These are phyloP conservation scores for Suillus occidentalis DNA, from an alignment of 768 basidiomycete species.

Conservation along the genomic window DNA sequence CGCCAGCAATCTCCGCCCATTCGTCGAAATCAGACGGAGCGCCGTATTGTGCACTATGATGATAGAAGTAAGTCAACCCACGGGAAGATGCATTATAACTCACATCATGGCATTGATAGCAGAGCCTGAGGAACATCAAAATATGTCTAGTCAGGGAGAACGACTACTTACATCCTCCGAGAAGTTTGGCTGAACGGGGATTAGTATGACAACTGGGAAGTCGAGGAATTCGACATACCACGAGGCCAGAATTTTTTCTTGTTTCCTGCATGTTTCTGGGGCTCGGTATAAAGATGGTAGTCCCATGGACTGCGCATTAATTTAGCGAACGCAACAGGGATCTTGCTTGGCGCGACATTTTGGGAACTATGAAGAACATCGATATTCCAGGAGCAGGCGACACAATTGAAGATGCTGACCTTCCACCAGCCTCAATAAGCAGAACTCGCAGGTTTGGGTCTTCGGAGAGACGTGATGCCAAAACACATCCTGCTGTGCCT, in stretches of 20 bases:
- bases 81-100: background rate
- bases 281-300: constrained; percentile 56
- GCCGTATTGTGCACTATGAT: constrained; percentile 51
- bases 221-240: constrained; percentile 39
- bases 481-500: constrained; percentile 47
- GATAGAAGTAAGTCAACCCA: constrained; percentile 9
- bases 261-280: constrained; percentile 50
- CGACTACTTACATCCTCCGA: constrained; percentile 67
- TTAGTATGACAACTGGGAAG: background rate
- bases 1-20: constrained; percentile 55
- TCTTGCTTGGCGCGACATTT: constrained; percentile 39
- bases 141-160: background rate
- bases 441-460: constrained; percentile 36
- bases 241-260: constrained; percentile 61
- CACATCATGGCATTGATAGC: constrained; percentile 63
- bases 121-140: constrained; percentile 41
- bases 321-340: constrained; percentile 42
- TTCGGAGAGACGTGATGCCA: constrained; percentile 46
- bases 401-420: constrained; percentile 36
- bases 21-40: constrained; percentile 70
- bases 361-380: constrained; percentile 39
- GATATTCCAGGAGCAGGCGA: background rate
- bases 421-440: constrained; percentile 41
- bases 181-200: constrained; percentile 50
- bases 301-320: constrained; percentile 50